These are phyloP conservation scores for Phytophthora pisi DNA, from an alignment of 352 stramenopile species.

Conservation along the genomic window DNA sequence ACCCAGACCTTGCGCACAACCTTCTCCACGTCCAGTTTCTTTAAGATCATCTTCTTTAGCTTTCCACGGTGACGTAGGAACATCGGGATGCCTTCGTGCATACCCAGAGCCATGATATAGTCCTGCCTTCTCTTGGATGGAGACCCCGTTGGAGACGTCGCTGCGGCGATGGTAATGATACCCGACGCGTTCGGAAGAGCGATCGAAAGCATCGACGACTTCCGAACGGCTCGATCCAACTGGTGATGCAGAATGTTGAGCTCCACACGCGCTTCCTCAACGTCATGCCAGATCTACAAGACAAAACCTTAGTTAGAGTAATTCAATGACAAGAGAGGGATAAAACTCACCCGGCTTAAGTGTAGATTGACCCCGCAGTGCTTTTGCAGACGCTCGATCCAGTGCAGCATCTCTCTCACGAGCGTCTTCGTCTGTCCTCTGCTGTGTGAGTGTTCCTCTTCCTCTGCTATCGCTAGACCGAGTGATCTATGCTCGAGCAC, in stretches of 20 bases:
- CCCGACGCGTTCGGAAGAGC: constrained; percentile 10
- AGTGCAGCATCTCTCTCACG: constrained; percentile 78
- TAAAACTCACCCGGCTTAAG: constrained; percentile 56
- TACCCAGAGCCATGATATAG: constrained; percentile 65
- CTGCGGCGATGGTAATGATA: constrained; percentile 22
- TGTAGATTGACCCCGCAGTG: constrained; percentile 81
- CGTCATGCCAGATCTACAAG: constrained; percentile 74
- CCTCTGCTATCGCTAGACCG: background rate
- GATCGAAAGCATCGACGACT: constrained; percentile 26
- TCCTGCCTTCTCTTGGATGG: constrained; percentile 54
- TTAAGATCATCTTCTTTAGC: constrained; percentile 59
- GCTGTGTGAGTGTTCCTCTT: background rate
- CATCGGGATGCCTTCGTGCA: constrained; percentile 60
- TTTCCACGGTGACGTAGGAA: constrained; percentile 83
- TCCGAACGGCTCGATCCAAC: constrained; percentile 51
- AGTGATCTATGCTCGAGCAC: constrained; percentile 8
- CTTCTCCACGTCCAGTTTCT: constrained; percentile 73
- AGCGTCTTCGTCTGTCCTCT: constrained; percentile 46
- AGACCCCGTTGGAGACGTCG: constrained; percentile 16
- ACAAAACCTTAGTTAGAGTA: background rate
- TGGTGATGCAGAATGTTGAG: constrained; percentile 78
- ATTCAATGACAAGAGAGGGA: background rate
- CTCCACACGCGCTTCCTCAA: constrained; percentile 79
- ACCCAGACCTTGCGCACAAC: constrained; percentile 76
- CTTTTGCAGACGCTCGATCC: constrained; percentile 82